Base-by-base conservation (phyloP, 1,284 basidiomycete genomes). In the Puccinia horiana region DNA sequence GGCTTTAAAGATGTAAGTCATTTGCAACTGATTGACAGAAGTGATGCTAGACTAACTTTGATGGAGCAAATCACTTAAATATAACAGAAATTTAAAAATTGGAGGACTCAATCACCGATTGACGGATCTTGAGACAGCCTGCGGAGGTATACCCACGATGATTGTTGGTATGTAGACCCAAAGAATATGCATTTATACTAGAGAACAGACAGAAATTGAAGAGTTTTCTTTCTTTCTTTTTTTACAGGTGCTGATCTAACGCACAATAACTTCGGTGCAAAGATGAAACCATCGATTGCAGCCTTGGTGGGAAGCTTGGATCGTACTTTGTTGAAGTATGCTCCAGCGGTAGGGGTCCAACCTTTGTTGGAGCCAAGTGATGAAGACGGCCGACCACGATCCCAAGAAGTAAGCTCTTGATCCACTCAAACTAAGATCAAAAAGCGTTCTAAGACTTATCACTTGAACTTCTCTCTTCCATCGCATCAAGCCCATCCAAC, bases 61-160 rank as follows among this genome's bases (percentile, higher is more conserved):
- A 63, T 12, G 9, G 23, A 54, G 14, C 37, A 37, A 26, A 42
- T 58, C 32, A 56, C 35, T 52, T 32, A 26, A 65, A 26, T 37
- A 69, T 20, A 16, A 32, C 44, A 81, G 79, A 47, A 81, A 81
- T 73, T n/a, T 81, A 16, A 81, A 81, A 42, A 58, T 81, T 20
- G 79, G 79, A 2, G 79, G 79, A 23, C 47, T 73, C 65, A 81
- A 81, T 65, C 79, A 81, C 40, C 32, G 32, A 35, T 44, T 81
- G 16, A 26, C 26, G 11, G 69, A 44, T n/a, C 79, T 81, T 35
- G 40, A 26, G n/a, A 1, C 29, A 18, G 35, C 23, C 12, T 65
- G 40, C 40, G 49, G 61, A 1, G 32, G 44, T 18, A 18, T 44
- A 18, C 79, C 79, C 40, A 74, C 70, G 1, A 81, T 81, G 79